Evolutionary conservation across 78 protist species (phyloP), one percentile per base, ranked within the genome.

Genomic region (Paratrimastix pyriformis): DNA sequence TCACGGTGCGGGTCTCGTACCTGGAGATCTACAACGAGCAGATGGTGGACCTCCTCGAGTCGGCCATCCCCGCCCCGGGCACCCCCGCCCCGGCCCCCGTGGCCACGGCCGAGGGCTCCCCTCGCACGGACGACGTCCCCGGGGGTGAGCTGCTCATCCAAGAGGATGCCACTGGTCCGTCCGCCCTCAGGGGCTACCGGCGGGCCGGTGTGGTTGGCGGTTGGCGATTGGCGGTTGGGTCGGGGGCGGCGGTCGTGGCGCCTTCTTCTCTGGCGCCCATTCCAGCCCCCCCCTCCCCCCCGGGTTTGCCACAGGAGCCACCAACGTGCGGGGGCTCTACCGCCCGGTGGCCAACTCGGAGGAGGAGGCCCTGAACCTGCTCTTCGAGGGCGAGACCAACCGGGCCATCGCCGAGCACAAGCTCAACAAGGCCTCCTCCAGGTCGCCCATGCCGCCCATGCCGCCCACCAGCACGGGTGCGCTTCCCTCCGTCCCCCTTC

Each of bases 21-120:
- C 18, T 72, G 39, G 90, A 86, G 52, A 58, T 82, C 9, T 86
- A 86, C 85, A 86, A 86, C 62, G 90, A 86, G 46, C 26, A 44
- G 7, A 55, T 79, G 26, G 46, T n/a, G 46, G 90, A 86, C 59
- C 78, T 86, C 40, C 79, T 86, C 37, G 35, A 26, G 2, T 29
- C 68, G 2, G 42, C 35, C 37, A 21, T 62, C 29, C 68, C 68
- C 21, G 15, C 68, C 21, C 21, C 68, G 11, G 39, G 11, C 13
- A 26, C 21, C 18, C 68, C 37, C 68, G 21, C 13, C 13, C 21
- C 21, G 11, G 15, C 13, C 42, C 26, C 29, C 45, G 15, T 15
- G 13, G 45, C 13, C 45, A 11, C 37, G 18, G 68, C 11, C 13
- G 29, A 35, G 26, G 29, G 68, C 21, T 15, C 15, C 37, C 37